Evolutionary conservation across 352 stramenopile genomes (phyloP), one percentile per base, ranked within the genome.

Genomic region (Phytophthora niederhauseri): DNA sequence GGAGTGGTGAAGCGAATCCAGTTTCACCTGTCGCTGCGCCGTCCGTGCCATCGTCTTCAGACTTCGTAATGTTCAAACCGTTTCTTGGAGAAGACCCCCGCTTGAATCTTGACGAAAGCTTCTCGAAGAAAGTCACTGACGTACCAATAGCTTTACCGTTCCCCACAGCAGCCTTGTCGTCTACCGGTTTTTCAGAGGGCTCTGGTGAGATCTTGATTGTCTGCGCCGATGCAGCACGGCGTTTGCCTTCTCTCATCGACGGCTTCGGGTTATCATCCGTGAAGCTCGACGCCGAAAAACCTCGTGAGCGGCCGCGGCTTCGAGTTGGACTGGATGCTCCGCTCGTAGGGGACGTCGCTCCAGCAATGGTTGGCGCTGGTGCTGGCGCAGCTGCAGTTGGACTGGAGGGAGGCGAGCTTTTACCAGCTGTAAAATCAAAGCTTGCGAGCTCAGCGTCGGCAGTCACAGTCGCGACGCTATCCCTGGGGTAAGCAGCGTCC

Each of bases 101-200:
- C 62, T 92, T 95, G 68, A 95, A 95, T 69, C 87, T 82, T 52
- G 88, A 90, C 20, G 84, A 93, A 28, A 95, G 76, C 54, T 95
- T 95, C 48, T 87, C 87, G 57, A 95, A 95, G 67, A 95, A 95
- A 60, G 89, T 94, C 24, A 86, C 82, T 7, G 84, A 89, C 12
- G 79, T 63, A 15, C 72, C 84, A 19, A 65, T 62, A 12, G 71
- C 56, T 73, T 80, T 71, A 30, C 61, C 48, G 59, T 73, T 66
- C 50, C 31, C 38, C 34, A 48, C 28, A 45, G 61, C 24, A 45
- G 38, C 14, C 19, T 84, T 82, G 15, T 90, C 77, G 14, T 89
- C 79, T 7, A 50, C 51, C 41, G 38, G 20, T 8, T 76, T 77
- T n/a, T 76, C 60, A 14, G 66, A 12, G 46, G 67, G 31, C 38